These are phyloP conservation scores for Pisolithus microcarpus DNA, from an alignment of 768 basidiomycete genomes.

Conservation along the genomic window DNA sequence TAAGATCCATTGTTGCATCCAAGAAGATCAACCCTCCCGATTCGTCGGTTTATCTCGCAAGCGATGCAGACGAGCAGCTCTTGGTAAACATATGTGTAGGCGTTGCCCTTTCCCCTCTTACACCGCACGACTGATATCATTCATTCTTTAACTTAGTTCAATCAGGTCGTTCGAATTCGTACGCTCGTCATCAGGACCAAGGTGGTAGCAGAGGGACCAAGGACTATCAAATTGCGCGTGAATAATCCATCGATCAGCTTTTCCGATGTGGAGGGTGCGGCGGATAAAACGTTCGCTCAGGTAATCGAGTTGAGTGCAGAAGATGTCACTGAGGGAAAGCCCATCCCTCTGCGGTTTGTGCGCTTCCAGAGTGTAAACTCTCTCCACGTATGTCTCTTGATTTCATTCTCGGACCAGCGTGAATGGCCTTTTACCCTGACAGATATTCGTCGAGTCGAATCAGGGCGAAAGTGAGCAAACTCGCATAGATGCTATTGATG, in stretches of 20 bases:
- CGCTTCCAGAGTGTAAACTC: constrained; percentile 64
- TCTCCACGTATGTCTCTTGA: constrained; percentile 41
- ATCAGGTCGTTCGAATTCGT: constrained; percentile 58
- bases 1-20: constrained; percentile 42
- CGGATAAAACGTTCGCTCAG: constrained; percentile 48
- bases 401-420: neutral
- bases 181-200: constrained; percentile 46
- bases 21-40: constrained; percentile 39
- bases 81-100: constrained; percentile 60
- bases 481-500: constrained; percentile 59
- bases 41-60: constrained; percentile 42
- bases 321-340: constrained; percentile 37
- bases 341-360: constrained; percentile 52
- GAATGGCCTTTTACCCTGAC: neutral
- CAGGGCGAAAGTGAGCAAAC: constrained; percentile 59
- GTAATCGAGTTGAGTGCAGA: constrained; percentile 45
- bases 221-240: constrained; percentile 52
- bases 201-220: constrained; percentile 42
- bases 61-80: constrained; percentile 70
- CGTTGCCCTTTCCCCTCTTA: constrained; percentile 5
- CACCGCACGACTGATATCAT: neutral
- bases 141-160: constrained; percentile 42
- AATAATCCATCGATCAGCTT: constrained; percentile 60
- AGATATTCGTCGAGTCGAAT: constrained; percentile 68
- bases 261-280: constrained; percentile 52